Percentiles rank a stretch among this genome's conserved stretches.
Conservation (phyloP, 2,329 filamentous ascomycete genomes). For the Stemphylium lycopersici region DNA sequence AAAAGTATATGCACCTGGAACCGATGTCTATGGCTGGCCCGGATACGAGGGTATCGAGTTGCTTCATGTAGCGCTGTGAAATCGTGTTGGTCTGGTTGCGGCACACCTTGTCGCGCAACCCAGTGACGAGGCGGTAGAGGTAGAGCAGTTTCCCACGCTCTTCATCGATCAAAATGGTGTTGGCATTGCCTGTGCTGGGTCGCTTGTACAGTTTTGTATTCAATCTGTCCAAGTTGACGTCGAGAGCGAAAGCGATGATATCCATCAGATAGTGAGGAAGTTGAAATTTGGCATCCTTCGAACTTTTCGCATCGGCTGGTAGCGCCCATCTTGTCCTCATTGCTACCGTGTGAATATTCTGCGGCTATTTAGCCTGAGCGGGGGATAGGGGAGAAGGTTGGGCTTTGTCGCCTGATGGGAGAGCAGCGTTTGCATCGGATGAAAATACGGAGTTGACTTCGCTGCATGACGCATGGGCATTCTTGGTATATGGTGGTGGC, state of each 20-base stretch:
- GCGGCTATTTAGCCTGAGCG: too few species aligned
- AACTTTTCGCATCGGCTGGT: too few species aligned
- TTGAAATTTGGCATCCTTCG: background rate
- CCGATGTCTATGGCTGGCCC: background rate
- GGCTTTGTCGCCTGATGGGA: too few species aligned
- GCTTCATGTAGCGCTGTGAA: background rate
- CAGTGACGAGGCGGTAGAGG: background rate
- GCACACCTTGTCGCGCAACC: background rate
- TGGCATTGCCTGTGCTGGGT: background rate
- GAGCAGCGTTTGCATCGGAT: too few species aligned
- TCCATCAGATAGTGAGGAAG: slow-evolving; percentile 3
- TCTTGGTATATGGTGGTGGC: too few species aligned
- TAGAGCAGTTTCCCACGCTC: background rate
- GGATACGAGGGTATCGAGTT: background rate
- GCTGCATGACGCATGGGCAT: too few species aligned
- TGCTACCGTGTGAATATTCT: too few species aligned
- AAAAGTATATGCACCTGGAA: background rate
- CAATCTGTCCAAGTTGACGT: slow-evolving; percentile 1
- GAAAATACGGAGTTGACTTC: too few species aligned
- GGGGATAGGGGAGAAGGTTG: too few species aligned
- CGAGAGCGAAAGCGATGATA: background rate
- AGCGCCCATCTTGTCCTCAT: too few species aligned
- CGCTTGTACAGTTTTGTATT: background rate
- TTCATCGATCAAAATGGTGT: background rate
- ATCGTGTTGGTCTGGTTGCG: background rate